Evolutionary conservation across 176 grass and related monocot species (phyloP), one percentile per base, ranked within the genome.

Genomic region (Aegilops speltoides): DNA sequence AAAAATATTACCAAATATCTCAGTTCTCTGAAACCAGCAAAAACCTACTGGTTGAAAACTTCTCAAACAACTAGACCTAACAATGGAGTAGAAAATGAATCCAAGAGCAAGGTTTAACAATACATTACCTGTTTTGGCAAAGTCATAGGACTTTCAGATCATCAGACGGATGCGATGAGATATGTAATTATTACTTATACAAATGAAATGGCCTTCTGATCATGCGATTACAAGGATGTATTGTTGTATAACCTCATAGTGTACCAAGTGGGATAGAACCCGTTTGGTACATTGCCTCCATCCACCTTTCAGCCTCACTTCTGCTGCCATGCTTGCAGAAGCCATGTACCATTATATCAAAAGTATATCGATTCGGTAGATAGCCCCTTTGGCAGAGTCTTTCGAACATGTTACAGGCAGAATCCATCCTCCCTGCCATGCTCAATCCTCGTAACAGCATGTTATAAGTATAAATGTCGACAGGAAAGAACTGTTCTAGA

Each of bases 401-500:
- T 66, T 96, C 75, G 36, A 91, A 96, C 86, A 96, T 78, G 33
- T 90, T 82, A 83, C 80, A 73, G 48, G 97, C 97, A 88, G 86
- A 88, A 74, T 96, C 97, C 94, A 98, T 96, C 86, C 94, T 96
- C 67, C 90, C 87, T 57, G 64, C 92, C 77, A 82, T 94, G 41
- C 68, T 78, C 74, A 98, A 61, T 13, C 89, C 94, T 83, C 90
- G 89, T 67, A 98, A 64, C 68, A 98, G 85, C 93, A 96, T 96
- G 84, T 98, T 98, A 61, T 98, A 98, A 71, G 94, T 96, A 90
- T 86, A 98, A 93, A 91, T 71, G 89, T 96, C 92, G 15, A 98
- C 87, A 1, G 97, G 92, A 87, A 96, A 98, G 86, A 87, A 91
- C 61, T 85, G 91, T 88, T 94, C 97, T 61, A 96, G 79, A 86